Evolutionary conservation across 257 asterid species (phyloP).

Genomic region (Schizonepeta tenuifolia): DNA sequence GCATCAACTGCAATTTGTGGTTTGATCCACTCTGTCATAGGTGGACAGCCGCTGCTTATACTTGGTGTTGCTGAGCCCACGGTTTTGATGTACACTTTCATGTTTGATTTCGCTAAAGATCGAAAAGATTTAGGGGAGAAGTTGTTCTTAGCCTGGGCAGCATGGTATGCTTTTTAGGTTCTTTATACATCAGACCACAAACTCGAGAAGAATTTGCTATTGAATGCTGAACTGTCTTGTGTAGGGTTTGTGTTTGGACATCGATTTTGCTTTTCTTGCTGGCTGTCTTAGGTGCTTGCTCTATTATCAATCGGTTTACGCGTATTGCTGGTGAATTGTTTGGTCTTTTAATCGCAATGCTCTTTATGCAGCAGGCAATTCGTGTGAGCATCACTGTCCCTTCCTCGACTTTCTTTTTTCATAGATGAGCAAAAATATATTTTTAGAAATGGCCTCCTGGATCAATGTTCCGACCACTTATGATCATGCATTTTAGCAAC

Average conservation of each 20-base stretch:
- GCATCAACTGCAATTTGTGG: slow-evolving; percentile 97
- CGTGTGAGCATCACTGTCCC: slow-evolving; percentile 59
- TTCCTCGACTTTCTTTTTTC: slow-evolving; percentile 14
- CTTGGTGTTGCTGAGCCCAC: slow-evolving; percentile 99
- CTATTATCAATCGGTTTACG: slow-evolving; percentile 88
- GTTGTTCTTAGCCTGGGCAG: slow-evolving; percentile 91
- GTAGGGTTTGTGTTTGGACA: slow-evolving; percentile 97
- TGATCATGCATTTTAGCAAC: slow-evolving; percentile 28
- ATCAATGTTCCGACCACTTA: background rate
- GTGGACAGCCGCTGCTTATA: slow-evolving; percentile 95
- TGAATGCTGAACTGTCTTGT: slow-evolving; percentile 33
- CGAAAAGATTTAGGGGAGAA: slow-evolving; percentile 77
- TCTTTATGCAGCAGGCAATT: slow-evolving; percentile 97
- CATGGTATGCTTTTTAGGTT: slow-evolving; percentile 59
- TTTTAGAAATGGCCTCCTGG: background rate
- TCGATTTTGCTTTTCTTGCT: slow-evolving; percentile 89
- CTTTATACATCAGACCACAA: background rate
- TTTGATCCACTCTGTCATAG: slow-evolving; percentile 80
- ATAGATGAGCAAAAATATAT: background rate
- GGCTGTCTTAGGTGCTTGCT: slow-evolving; percentile 95
- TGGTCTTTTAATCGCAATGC: slow-evolving; percentile 96
- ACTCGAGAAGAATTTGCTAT: slow-evolving; percentile 19
- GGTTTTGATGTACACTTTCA: slow-evolving; percentile 93
- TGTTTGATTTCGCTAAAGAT: slow-evolving; percentile 88
- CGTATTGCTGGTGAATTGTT: slow-evolving; percentile 97